A percentile compares a stretch with the other conserved stretches of the same genome.
Evolutionary conservation across 2,329 filamentous ascomycete species (phyloP).

Genomic region (Epichloe elymi): DNA sequence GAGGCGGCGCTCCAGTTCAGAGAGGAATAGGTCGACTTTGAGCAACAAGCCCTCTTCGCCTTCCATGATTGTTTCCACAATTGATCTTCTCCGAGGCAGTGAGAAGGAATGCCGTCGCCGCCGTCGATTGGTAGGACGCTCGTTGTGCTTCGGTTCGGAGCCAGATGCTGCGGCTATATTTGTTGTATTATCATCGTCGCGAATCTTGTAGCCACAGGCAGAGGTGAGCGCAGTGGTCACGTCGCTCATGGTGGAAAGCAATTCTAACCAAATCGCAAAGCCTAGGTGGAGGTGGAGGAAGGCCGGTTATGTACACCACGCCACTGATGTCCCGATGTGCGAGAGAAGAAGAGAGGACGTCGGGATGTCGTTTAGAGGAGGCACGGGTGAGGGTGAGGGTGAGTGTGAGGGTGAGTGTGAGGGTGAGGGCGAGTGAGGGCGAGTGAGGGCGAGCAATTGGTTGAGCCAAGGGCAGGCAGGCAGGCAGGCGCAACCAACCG

Average conservation of each 20-base stretch:
- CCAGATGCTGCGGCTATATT: conserved; percentile 28
- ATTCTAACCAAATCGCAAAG: not conserved
- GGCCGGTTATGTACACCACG: not conserved
- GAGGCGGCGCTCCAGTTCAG: conserved; percentile 73
- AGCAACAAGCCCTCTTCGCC: conserved; percentile 48
- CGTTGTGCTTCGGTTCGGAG: conserved; percentile 20
- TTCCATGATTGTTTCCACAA: conserved; percentile 48
- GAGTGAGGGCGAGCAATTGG: conserved; percentile 2
- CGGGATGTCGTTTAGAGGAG: not conserved
- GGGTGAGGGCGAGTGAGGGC: not conserved
- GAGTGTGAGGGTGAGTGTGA: not conserved
- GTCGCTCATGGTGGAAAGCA: conserved; percentile 20
- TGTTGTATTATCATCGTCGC: conserved; percentile 15
- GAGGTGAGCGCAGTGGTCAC: conserved; percentile 26
- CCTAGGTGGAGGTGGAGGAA: not conserved
- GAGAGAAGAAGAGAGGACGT: not conserved
- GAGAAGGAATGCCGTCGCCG: conserved; percentile 45
- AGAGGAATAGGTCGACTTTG: conserved; percentile 66
- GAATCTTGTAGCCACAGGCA: conserved; percentile 21
- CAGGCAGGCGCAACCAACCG: too few relatives aligned
- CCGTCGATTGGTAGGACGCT: conserved; percentile 20
- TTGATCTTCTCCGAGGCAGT: conserved; percentile 41
- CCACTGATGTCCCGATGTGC: not conserved
- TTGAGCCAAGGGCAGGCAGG: not conserved
- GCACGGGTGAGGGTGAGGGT: conserved; percentile 1